Conservation (phyloP, 768 basidiomycete species). For the Mycena albidolilacea region DNA sequence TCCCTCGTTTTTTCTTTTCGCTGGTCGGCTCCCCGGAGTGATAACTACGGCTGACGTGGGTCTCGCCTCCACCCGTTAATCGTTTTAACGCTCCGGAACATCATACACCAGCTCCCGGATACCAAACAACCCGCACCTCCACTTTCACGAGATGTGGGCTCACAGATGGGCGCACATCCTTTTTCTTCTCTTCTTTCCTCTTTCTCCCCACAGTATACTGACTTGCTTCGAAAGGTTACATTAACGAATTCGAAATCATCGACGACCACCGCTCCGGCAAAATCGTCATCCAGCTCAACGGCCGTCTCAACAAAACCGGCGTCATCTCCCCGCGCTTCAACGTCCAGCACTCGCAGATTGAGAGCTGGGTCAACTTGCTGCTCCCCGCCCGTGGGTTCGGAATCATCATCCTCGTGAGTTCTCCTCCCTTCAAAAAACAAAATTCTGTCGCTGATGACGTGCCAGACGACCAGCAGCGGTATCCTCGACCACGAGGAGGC, state of each 20-base stretch:
- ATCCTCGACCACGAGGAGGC: constrained; percentile 99
- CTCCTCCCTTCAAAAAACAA: not conserved
- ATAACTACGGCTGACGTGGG: constrained; percentile 89
- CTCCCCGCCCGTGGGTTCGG: constrained; percentile 98
- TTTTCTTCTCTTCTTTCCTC: constrained; percentile 10
- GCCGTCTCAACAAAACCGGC: constrained; percentile 98
- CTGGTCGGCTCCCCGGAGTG: constrained; percentile 66
- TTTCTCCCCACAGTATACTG: constrained; percentile 39
- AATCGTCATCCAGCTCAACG: constrained; percentile 98
- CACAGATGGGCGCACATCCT: constrained; percentile 69
- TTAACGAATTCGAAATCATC: constrained; percentile 98
- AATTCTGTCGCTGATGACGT: not conserved
- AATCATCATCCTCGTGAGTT: constrained; percentile 90
- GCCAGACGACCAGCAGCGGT: constrained; percentile 94
- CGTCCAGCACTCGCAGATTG: constrained; percentile 92
- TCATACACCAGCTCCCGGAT: constrained; percentile 65
- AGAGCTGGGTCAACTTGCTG: constrained; percentile 96
- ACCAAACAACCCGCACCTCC: constrained; percentile 71
- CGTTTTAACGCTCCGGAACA: constrained; percentile 92
- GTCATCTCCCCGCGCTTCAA: constrained; percentile 99
- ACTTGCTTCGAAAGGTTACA: constrained; percentile 79
- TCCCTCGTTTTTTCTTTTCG: constrained; percentile 3
- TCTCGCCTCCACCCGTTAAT: constrained; percentile 70
- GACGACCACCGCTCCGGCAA: constrained; percentile 99
- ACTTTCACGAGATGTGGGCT: constrained; percentile 60